A percentile compares a stretch with the other conserved stretches of the same genome.
Evolutionary conservation across 1,284 basidiomycete genomes (phyloP).

Genomic region (Cutaneotrichosporon mucoides): DNA sequence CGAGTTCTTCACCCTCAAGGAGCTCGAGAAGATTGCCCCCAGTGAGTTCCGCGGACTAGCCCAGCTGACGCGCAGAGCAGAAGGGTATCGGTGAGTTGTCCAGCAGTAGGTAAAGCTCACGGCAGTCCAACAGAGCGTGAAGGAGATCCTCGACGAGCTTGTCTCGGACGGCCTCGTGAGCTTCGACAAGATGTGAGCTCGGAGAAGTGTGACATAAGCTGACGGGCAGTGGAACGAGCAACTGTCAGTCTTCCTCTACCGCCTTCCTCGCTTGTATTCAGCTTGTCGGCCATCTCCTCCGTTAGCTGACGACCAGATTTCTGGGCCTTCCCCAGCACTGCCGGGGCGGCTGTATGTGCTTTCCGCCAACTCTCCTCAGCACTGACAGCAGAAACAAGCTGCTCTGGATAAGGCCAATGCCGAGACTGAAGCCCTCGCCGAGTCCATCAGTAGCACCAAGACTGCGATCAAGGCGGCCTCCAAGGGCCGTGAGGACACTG

Average conservation of each 20-base stretch:
- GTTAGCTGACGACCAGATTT: conserved; percentile 58
- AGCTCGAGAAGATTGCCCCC: conserved; percentile 66
- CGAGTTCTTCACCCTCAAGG: conserved; percentile 81
- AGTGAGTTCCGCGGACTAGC: conserved; percentile 27
- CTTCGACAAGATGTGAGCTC: conserved; percentile 66
- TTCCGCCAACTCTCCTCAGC: neutral
- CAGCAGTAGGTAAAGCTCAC: neutral
- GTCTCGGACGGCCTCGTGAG: conserved; percentile 77
- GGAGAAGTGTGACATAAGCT: conserved; percentile 1
- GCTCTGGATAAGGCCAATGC: conserved; percentile 59
- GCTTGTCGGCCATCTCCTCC: neutral
- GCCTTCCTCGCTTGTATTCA: neutral
- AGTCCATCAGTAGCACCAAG: neutral
- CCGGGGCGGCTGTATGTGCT: conserved; percentile 63
- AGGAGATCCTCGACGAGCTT: conserved; percentile 77
- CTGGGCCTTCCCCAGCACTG: conserved; percentile 86
- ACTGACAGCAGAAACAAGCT: conserved; percentile 42
- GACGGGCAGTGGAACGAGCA: conserved; percentile 63
- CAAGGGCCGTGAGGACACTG: conserved; percentile 60
- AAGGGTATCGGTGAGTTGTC: conserved; percentile 70
- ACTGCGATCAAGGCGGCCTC: neutral
- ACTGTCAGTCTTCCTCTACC: conserved; percentile 58
- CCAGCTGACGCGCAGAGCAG: conserved; percentile 60
- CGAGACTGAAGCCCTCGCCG: conserved; percentile 51
- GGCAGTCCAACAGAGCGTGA: conserved; percentile 76